Percentiles rank a stretch among this genome's conserved stretches.
phyloP scores from a whole-genome alignment of 2,329 filamentous ascomycete genomes.

The Myriosclerotinia curreyana region DNA sequence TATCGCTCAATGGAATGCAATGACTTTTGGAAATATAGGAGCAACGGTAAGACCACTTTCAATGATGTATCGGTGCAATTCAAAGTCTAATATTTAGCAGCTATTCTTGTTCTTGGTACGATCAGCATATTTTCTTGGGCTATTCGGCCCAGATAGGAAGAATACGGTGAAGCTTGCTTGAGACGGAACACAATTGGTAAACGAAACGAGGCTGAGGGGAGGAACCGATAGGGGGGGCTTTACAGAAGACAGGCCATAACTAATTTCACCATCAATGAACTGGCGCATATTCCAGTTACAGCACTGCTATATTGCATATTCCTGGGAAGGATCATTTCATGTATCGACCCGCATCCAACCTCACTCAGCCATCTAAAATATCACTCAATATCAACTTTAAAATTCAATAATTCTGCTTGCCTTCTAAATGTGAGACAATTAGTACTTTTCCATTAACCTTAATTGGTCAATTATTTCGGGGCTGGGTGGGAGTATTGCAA shows the following conservation, averaged over 20 bases:
- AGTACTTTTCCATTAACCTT: neutral
- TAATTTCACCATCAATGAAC: neutral
- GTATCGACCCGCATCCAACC: neutral
- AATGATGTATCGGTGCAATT: neutral
- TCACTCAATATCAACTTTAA: neutral
- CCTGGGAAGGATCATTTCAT: neutral
- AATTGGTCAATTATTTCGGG: neutral
- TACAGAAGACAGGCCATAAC: neutral
- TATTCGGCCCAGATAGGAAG: constrained; percentile 51
- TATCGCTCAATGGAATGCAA: constrained; percentile 60
- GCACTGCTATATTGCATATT: neutral
- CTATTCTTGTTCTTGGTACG: constrained; percentile 55
- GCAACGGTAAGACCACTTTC: constrained; percentile 49
- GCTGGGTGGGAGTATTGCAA: no score
- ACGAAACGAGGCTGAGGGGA: neutral
- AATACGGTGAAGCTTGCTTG: neutral
- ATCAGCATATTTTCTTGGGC: constrained; percentile 55
- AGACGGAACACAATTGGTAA: neutral
- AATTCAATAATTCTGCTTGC: neutral
- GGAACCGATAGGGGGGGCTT: neutral
- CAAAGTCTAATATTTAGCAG: constrained; percentile 37
- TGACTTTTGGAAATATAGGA: constrained; percentile 72
- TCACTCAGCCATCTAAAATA: neutral
- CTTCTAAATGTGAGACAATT: neutral
- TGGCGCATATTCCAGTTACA: neutral